A percentile compares a stretch with the other conserved stretches of the same genome.
These are phyloP conservation scores for Fraxinus paxiana DNA, from an alignment of 305 asterid genomes.

Conservation along the genomic window DNA sequence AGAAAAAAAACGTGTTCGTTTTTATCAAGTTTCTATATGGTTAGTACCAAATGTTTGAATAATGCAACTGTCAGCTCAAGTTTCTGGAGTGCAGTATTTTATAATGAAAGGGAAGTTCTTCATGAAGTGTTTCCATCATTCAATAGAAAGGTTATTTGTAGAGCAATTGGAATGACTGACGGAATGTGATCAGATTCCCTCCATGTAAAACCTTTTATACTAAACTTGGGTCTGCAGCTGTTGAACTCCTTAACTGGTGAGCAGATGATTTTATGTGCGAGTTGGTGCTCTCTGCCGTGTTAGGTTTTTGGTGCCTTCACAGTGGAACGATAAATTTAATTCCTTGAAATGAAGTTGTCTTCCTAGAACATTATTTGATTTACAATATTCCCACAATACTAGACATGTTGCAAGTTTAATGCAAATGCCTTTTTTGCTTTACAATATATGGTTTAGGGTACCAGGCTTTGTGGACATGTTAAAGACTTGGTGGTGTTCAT, in stretches of 20 bases:
- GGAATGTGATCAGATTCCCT: background rate
- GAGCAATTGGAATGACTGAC: background rate
- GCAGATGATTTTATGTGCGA: background rate
- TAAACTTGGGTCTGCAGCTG: background rate
- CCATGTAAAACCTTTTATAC: background rate
- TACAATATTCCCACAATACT: background rate
- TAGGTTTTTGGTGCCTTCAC: background rate
- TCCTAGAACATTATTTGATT: background rate
- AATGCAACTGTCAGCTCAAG: background rate
- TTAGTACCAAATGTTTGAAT: background rate
- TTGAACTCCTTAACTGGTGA: background rate
- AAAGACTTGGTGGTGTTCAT: background rate
- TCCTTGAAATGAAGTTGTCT: background rate
- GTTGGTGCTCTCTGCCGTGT: background rate
- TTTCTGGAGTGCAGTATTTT: background rate
- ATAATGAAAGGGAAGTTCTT: background rate
- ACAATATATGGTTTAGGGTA: background rate
- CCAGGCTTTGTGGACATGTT: background rate
- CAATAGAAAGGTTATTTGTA: background rate
- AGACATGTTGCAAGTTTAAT: background rate
- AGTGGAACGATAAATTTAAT: background rate
- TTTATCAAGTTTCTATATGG: background rate
- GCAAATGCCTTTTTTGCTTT: background rate
- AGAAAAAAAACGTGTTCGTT: background rate
- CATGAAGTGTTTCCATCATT: background rate